These are phyloP conservation scores for Micromonas commoda DNA, from an alignment of 139 green algal genomes.

Conservation along the genomic window DNA sequence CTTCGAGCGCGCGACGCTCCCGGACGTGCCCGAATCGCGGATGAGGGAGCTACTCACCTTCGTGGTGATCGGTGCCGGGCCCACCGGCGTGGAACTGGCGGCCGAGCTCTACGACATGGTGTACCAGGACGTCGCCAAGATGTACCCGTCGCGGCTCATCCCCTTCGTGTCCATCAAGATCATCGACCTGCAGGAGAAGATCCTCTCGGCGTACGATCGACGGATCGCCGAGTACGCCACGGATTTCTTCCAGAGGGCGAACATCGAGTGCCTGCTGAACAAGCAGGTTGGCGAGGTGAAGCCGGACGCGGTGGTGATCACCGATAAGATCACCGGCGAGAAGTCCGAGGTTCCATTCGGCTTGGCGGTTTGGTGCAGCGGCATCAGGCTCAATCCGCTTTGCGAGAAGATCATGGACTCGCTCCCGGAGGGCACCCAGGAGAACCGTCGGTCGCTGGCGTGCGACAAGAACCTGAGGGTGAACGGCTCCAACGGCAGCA, in stretches of 20 bases:
- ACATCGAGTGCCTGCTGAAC: constrained; percentile 37
- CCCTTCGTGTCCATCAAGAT: constrained; percentile 13
- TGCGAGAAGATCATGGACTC: constrained; percentile 65
- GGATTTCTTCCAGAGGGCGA: constrained; percentile 53
- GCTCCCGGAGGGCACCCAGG: constrained; percentile 53
- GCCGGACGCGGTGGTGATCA: constrained; percentile 11
- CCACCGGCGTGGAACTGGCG: constrained; percentile 71
- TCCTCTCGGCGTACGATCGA: constrained; percentile 85
- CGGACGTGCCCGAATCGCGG: constrained; percentile 52
- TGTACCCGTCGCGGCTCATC: constrained; percentile 5
- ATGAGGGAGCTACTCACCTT: constrained; percentile 53
- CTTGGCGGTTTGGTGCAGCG: constrained; percentile 82
- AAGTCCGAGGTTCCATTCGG: constrained; percentile 61
- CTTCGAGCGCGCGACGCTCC: constrained; percentile 69
- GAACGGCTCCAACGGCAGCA: constrained; percentile 65
- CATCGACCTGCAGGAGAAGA: constrained; percentile 81
- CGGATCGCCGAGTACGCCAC: constrained; percentile 72
- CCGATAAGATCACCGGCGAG: constrained; percentile 39
- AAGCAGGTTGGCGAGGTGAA: constrained; percentile 41
- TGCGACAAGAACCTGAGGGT: constrained; percentile 77
- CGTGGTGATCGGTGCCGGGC: constrained; percentile 76
- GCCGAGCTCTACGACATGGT: constrained; percentile 69
- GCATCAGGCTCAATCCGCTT: constrained; percentile 84
- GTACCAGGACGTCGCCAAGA: constrained; percentile 26
- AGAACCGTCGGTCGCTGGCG: constrained; percentile 73